Evolutionary conservation across 2,329 filamentous ascomycete species (phyloP).

Genomic region (Colletotrichum aenigma): DNA sequence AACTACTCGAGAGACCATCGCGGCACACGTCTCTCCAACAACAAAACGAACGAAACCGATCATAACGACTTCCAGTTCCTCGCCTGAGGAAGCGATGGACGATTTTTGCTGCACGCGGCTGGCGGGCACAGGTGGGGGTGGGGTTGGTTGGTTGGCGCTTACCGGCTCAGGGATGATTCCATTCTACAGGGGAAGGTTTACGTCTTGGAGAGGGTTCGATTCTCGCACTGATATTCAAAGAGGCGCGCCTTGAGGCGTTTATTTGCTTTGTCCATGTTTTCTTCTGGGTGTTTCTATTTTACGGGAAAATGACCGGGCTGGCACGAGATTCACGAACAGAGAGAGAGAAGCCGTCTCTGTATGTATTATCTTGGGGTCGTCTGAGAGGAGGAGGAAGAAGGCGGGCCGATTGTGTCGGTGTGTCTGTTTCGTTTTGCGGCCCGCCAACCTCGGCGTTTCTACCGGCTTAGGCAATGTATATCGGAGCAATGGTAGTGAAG

Average conservation of each 20-base stretch:
- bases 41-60: conserved; percentile 11
- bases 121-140: neutral
- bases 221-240: neutral
- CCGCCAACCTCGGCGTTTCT: neutral
- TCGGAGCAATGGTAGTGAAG: conserved; percentile 13
- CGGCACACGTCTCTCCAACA: neutral
- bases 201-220: conserved; percentile 1
- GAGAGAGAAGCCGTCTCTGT: neutral
- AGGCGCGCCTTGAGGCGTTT: conserved; percentile 12
- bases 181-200: neutral
- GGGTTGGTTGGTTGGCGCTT: neutral
- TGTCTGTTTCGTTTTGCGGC: neutral
- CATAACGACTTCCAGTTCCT: neutral
- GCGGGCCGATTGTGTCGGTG: neutral
- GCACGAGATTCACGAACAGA: conserved; percentile 16
- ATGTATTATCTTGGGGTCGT: conserved; percentile 16
- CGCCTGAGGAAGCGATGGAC: neutral
- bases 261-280: conserved; percentile 13
- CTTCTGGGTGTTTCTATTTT: neutral
- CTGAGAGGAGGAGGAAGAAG: neutral
- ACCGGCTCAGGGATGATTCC: conserved; percentile 1
- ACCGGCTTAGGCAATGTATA: neutral
- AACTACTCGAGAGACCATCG: neutral
- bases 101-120: neutral
- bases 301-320: conserved; percentile 14